phyloP scores from a whole-genome alignment of 139 green algal genomes.

The Chlamydomonas incerta region DNA sequence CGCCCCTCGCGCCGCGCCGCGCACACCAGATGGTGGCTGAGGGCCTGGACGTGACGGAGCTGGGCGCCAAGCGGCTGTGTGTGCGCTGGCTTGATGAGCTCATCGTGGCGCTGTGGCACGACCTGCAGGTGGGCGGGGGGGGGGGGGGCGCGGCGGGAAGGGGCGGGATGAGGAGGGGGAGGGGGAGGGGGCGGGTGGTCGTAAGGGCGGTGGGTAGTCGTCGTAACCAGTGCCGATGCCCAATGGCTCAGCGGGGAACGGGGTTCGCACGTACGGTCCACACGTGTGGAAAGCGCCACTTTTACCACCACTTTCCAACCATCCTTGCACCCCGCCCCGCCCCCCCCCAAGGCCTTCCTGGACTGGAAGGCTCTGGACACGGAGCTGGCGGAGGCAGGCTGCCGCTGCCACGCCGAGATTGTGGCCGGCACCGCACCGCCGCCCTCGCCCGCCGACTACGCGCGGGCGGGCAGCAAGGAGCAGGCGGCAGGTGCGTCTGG shows the following conservation, averaged over 20 bases:
- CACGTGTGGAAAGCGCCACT: too few relatives aligned
- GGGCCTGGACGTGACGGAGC: slow-evolving; percentile 15
- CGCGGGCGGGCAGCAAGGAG: not conserved
- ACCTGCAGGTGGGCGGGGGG: slow-evolving; percentile 46
- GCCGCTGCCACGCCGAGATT: slow-evolving; percentile 26
- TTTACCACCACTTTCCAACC: too few relatives aligned
- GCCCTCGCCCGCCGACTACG: slow-evolving; percentile 24
- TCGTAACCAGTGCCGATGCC: too few relatives aligned
- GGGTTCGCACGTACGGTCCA: too few relatives aligned
- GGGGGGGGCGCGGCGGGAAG: not conserved
- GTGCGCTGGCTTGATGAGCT: slow-evolving; percentile 61
- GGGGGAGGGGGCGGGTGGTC: not conserved
- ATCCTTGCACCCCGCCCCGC: not conserved
- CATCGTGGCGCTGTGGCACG: slow-evolving; percentile 61
- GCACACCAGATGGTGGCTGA: not conserved
- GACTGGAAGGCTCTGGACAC: slow-evolving; percentile 58
- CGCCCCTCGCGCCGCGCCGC: too few relatives aligned
- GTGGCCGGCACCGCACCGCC: not conserved
- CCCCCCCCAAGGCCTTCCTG: slow-evolving; percentile 47
- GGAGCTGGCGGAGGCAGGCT: slow-evolving; percentile 35
- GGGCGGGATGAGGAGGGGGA: not conserved
- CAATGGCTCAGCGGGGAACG: too few relatives aligned
- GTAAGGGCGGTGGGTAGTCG: too few relatives aligned
- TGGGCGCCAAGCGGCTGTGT: slow-evolving; percentile 45
- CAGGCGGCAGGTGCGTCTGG: too few relatives aligned